Conservation (phyloP, 768 basidiomycete genomes). For the Kwoniella heveanensis region DNA sequence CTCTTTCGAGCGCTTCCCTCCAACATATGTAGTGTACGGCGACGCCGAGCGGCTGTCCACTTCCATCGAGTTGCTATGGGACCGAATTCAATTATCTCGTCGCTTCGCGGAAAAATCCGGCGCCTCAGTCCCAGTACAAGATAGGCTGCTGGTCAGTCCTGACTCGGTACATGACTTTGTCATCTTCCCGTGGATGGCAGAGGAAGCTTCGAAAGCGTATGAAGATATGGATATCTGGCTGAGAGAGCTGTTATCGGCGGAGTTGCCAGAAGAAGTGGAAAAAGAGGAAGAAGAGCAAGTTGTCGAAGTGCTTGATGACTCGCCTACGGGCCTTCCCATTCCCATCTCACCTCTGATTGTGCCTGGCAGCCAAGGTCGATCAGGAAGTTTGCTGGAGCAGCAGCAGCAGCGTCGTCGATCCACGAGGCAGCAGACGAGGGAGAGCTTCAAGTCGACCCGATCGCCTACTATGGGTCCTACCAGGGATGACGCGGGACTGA, state of each 20-base stretch:
- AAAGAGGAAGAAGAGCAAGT: slow-evolving; percentile 10
- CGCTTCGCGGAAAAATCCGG: background rate
- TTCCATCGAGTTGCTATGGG: slow-evolving; percentile 42
- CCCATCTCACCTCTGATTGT: background rate
- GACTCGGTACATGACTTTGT: slow-evolving; percentile 47
- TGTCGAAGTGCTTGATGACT: background rate
- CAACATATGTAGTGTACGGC: slow-evolving; percentile 42
- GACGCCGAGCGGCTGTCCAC: slow-evolving; percentile 40
- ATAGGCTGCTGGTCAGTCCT: slow-evolving; percentile 25
- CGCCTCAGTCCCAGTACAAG: slow-evolving; percentile 3
- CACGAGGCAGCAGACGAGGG: slow-evolving; percentile 11
- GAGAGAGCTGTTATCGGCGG: slow-evolving; percentile 29
- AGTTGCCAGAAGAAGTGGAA: slow-evolving; percentile 20
- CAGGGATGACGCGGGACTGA: slow-evolving; percentile 19
- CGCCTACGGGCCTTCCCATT: too few species aligned
- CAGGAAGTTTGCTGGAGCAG: slow-evolving; percentile 4
- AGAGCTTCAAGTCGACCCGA: slow-evolving; percentile 23
- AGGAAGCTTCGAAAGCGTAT: slow-evolving; percentile 41
- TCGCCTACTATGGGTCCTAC: slow-evolving; percentile 34
- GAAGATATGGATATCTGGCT: slow-evolving; percentile 44
- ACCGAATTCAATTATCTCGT: slow-evolving; percentile 23
- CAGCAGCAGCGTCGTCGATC: slow-evolving; percentile 16
- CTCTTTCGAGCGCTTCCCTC: slow-evolving; percentile 37
- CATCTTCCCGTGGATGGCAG: slow-evolving; percentile 51
- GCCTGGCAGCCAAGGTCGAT: background rate